Conservation (phyloP, 2,329 filamentous ascomycete species). For the Nectriaceae sp. region DNA sequence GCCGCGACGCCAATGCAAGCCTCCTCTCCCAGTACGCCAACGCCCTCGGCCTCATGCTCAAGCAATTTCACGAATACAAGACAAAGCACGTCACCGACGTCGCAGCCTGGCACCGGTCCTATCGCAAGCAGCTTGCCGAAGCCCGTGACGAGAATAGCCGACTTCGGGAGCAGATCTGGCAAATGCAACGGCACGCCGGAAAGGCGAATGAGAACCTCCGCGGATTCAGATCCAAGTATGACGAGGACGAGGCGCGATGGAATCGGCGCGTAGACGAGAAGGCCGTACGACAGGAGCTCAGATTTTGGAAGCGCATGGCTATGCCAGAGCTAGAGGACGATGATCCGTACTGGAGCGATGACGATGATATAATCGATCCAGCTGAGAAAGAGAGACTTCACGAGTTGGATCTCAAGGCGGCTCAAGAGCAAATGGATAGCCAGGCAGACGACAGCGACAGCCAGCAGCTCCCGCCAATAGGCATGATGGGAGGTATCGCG, state of each 20-base stretch:
- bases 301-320: constrained; percentile 68
- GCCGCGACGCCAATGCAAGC: constrained; percentile 61
- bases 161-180: constrained; percentile 66
- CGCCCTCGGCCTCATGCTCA: constrained; percentile 58
- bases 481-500: constrained; percentile 39
- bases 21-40: constrained; percentile 60
- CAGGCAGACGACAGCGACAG: constrained; percentile 38
- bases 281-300: constrained; percentile 57
- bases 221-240: constrained; percentile 56
- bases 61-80: constrained; percentile 68
- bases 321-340: constrained; percentile 62
- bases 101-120: constrained; percentile 65
- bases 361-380: constrained; percentile 64
- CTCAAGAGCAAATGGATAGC: constrained; percentile 40
- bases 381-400: constrained; percentile 59
- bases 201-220: constrained; percentile 60
- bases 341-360: constrained; percentile 63
- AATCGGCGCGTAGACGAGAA: constrained; percentile 54
- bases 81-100: constrained; percentile 63
- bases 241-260: constrained; percentile 57
- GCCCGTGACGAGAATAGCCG: constrained; percentile 64
- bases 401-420: constrained; percentile 50
- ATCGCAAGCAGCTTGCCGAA: constrained; percentile 65
- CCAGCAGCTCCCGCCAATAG: constrained; percentile 24
- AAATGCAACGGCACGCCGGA: constrained; percentile 63